Base-by-base conservation (phyloP, 2,329 filamentous ascomycete species). In the Talaromyces atroroseus region DNA sequence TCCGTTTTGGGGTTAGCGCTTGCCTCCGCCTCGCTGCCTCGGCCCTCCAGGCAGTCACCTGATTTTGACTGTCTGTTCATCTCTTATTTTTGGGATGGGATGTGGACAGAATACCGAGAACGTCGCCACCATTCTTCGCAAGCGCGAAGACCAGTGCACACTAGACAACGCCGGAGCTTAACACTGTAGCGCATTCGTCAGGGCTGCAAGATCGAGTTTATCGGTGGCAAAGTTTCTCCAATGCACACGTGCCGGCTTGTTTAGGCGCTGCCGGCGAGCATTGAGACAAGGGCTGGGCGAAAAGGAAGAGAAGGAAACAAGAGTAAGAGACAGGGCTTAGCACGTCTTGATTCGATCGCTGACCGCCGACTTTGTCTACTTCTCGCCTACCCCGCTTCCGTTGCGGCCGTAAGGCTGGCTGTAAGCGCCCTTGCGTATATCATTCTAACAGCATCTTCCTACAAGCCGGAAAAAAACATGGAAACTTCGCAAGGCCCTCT, bases 331-430 rank as follows among this genome's bases (percentile, higher is more conserved):
- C n/a, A 20, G 40, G n/a, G 38, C 4, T 38, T 11, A 6, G 34
- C 5, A 38, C 10, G 5, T 20, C 40, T 44, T 18, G 20, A 21
- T 21, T 44, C 18, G 40, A n/a, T 44, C 40, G 20, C 18, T n/a
- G n/a, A n/a, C 18, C 40, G 20, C 1, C 6, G 38, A 44, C 40
- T 11, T 23, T 23, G 40, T 44, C 40, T 44, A 12, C 12, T 16
- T 21, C 18, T 42, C 24, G 20, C n/a, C 23, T 42, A 45, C 52
- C 52, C 52, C 45, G 45, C 52, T 54, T 38, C 47, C 38, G 52
- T 44, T 54, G 34, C 45, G 46, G 52, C 52, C 36, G 52, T 54
- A 54, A 54, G 52, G 49, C 21, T 40, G 52, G 49, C 21, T 40
- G 14, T 18, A 38, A 16, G 44, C 16, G n/a, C 36, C 20, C 11